Evolutionary conservation across 2,329 filamentous ascomycete species (phyloP).

Genomic region (Botrytis sinoallii): DNA sequence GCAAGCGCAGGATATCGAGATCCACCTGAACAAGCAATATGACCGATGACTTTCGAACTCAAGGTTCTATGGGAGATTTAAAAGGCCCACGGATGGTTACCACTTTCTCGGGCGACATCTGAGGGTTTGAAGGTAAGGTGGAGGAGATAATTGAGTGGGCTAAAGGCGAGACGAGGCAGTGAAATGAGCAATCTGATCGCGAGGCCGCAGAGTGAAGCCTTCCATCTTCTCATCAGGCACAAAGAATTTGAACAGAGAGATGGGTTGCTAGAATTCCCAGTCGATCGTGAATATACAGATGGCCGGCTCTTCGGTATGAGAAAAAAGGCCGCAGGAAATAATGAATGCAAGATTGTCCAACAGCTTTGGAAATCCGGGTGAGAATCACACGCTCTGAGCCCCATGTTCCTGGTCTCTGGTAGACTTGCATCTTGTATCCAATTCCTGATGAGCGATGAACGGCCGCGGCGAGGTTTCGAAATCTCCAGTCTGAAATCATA

Average conservation of each 20-base stretch:
- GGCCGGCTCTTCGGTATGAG: background rate
- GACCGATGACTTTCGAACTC: background rate
- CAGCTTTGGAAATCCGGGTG: background rate
- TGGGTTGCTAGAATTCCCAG: background rate
- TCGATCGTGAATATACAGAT: background rate
- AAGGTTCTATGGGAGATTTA: background rate
- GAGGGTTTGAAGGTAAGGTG: background rate
- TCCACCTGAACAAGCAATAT: background rate
- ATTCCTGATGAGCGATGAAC: background rate
- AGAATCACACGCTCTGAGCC: no score
- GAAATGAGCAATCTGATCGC: background rate
- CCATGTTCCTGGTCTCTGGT: background rate
- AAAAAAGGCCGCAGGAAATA: background rate
- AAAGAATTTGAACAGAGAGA: background rate
- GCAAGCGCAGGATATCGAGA: background rate
- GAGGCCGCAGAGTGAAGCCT: background rate
- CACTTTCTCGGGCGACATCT: background rate
- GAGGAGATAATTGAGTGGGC: background rate
- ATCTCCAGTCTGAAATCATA: background rate
- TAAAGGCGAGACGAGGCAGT: background rate
- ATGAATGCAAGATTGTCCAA: background rate
- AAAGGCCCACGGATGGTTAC: background rate
- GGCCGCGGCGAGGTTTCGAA: background rate
- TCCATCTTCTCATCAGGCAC: background rate
- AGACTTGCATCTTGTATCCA: background rate